These are phyloP conservation scores for Cercospora sojina DNA, from an alignment of 2,329 filamentous ascomycete species.

Conservation along the genomic window DNA sequence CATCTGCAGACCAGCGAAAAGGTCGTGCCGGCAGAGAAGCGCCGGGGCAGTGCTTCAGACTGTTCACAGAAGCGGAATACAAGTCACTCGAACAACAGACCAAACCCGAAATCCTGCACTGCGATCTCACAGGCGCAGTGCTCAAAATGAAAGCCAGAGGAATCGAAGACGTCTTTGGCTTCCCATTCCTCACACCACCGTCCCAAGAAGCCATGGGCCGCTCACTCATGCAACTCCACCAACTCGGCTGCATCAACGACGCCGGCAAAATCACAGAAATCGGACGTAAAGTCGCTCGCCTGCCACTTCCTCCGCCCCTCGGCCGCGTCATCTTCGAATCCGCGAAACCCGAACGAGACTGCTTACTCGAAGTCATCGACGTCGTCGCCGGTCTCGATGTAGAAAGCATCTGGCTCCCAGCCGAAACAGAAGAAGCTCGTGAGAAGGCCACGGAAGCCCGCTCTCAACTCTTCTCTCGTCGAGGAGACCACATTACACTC, in stretches of 20 bases:
- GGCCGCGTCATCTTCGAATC: conserved; percentile 82
- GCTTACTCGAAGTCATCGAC: conserved; percentile 80
- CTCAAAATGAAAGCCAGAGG: conserved; percentile 92
- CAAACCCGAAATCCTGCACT: conserved; percentile 84
- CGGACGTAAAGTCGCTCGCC: conserved; percentile 74
- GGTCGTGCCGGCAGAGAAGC: conserved; percentile 93
- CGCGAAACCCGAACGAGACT: conserved; percentile 66
- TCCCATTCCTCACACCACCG: conserved; percentile 82
- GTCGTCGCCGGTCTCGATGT: conserved; percentile 69
- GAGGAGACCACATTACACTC: conserved; percentile 65
- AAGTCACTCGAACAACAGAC: conserved; percentile 68
- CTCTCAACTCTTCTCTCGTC: conserved; percentile 56
- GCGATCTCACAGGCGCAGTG: conserved; percentile 80
- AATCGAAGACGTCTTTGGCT: conserved; percentile 74
- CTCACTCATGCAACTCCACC: conserved; percentile 75
- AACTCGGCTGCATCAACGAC: conserved; percentile 72
- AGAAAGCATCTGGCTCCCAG: conserved; percentile 62
- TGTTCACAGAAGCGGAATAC: conserved; percentile 83
- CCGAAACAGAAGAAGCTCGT: conserved; percentile 59
- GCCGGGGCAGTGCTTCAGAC: conserved; percentile 80
- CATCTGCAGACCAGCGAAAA: conserved; percentile 85
- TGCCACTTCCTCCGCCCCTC: conserved; percentile 79
- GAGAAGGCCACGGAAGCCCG: conserved; percentile 58
- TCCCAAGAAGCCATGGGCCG: conserved; percentile 75
- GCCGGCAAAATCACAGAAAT: conserved; percentile 69